Evolutionary conservation across 345 rosid species (phyloP).

Genomic region (Turritis glabra): DNA sequence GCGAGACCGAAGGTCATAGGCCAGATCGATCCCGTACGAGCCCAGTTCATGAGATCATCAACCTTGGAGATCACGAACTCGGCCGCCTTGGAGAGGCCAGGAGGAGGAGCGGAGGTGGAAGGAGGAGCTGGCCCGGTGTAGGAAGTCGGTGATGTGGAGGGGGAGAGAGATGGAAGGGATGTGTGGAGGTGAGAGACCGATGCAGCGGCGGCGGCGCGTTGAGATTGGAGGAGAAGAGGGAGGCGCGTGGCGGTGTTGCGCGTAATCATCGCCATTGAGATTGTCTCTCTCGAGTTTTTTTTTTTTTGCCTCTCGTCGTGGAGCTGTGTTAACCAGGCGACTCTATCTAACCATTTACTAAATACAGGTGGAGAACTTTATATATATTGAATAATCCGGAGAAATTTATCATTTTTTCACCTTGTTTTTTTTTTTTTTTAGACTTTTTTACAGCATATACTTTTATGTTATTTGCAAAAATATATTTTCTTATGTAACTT

Average conservation of each 20-base stretch:
- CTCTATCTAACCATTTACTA: conserved; percentile 16
- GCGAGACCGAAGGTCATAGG: conserved; percentile 99
- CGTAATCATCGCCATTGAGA: conserved; percentile 66
- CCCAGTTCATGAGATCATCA: conserved; percentile 92
- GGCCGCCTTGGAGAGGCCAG: conserved; percentile 80
- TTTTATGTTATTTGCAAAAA: neutral
- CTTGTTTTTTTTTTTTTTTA: neutral
- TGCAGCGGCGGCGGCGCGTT: conserved; percentile 48
- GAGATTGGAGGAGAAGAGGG: conserved; percentile 53
- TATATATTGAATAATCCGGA: neutral
- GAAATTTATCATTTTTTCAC: neutral
- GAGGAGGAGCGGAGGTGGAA: conserved; percentile 47
- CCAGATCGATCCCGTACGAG: conserved; percentile 97
- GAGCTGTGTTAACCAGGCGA: conserved; percentile 27
- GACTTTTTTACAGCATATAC: neutral
- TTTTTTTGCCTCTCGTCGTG: conserved; percentile 18
- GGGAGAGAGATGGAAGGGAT: conserved; percentile 48
- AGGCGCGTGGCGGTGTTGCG: conserved; percentile 69
- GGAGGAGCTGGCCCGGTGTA: conserved; percentile 64
- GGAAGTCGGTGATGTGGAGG: conserved; percentile 59
- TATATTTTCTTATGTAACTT: no score
- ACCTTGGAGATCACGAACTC: conserved; percentile 94
- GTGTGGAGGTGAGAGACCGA: conserved; percentile 53
- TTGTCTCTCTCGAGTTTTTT: neutral
- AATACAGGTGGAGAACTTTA: conserved; percentile 1